phyloP scores from a whole-genome alignment of 345 rosid species.

The Pistacia atlantica region DNA sequence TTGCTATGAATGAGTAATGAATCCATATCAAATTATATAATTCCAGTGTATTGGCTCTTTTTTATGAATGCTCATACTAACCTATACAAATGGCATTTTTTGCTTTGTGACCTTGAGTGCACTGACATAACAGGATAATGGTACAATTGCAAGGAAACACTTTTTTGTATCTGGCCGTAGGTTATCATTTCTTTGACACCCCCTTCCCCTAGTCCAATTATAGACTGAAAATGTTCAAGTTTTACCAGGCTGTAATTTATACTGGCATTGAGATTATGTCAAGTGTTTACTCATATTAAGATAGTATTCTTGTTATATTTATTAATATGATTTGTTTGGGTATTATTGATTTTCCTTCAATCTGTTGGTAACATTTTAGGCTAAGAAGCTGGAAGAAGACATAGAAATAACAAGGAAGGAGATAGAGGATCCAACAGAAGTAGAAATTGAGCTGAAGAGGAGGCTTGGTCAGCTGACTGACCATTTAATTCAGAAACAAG shows the following conservation, averaged over 20 bases:
- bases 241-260: background rate
- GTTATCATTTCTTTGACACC: background rate
- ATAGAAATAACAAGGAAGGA: constrained; percentile 75
- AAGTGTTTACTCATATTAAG: background rate
- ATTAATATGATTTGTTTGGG: background rate
- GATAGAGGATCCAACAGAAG: constrained; percentile 87
- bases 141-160: background rate
- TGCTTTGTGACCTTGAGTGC: background rate
- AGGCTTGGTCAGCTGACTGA: constrained; percentile 92
- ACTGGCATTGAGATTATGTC: background rate
- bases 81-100: too few species aligned
- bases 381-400: constrained; percentile 58
- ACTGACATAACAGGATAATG: background rate
- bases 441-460: constrained; percentile 79
- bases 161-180: background rate
- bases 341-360: background rate
- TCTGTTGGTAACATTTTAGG: constrained; percentile 41
- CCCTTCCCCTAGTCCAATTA: background rate
- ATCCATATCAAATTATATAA: too few species aligned
- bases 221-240: background rate
- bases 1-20: background rate
- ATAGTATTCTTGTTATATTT: background rate
- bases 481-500: constrained; percentile 96
- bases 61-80: too few species aligned
- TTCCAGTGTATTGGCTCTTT: background rate